phyloP scores from a whole-genome alignment of 768 basidiomycete species.

The Paxillus rubicundulus region DNA sequence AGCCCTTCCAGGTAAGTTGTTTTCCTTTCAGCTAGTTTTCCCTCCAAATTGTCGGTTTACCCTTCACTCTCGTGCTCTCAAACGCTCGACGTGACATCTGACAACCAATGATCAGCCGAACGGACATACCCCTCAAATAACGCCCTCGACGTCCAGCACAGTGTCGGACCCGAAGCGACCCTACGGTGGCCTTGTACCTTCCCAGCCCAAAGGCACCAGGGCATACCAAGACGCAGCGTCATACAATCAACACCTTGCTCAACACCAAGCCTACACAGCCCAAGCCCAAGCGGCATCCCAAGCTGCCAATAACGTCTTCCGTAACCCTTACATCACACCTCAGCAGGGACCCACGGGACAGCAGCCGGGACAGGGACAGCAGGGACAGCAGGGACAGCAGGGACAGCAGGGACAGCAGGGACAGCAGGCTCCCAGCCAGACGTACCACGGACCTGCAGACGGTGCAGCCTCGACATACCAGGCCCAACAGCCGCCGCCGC shows the following conservation, averaged over 20 bases:
- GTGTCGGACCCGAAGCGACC: conserved; percentile 75
- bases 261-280: conserved; percentile 91
- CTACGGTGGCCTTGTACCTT: conserved; percentile 89
- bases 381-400: conserved; percentile 33
- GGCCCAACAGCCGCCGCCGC: conserved; percentile 31
- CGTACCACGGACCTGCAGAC: conserved; percentile 24
- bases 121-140: conserved; percentile 34
- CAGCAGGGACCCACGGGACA: conserved; percentile 38
- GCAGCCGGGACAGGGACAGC: conserved; percentile 32
- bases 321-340: conserved; percentile 78
- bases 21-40: not conserved
- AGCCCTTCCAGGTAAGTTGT: conserved; percentile 71
- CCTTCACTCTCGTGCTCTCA: not conserved
- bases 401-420: conserved; percentile 33
- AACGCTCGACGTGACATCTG: conserved; percentile 3
- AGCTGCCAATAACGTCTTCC: conserved; percentile 62
- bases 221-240: conserved; percentile 90
- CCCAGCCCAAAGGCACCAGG: conserved; percentile 81
- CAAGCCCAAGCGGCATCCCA: conserved; percentile 77
- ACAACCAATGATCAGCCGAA: conserved; percentile 45
- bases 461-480: conserved; percentile 16
- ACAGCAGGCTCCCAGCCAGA: conserved; percentile 13
- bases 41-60: not conserved
- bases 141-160: conserved; percentile 32
- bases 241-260: conserved; percentile 92